Evolutionary conservation across 306 rosid species (phyloP).

Genomic region (Rosa chinensis): DNA sequence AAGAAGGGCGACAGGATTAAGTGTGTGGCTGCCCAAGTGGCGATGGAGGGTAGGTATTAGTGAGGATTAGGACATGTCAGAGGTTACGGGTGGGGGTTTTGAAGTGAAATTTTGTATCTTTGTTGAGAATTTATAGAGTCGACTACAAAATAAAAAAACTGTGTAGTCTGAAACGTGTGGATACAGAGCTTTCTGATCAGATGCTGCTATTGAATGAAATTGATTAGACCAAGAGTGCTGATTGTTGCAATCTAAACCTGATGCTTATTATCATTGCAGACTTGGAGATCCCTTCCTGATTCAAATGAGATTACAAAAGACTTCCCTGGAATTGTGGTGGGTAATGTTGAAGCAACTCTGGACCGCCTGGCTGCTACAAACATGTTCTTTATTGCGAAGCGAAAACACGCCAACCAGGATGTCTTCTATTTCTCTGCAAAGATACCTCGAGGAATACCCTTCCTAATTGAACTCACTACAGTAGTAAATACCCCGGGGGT

Average conservation of each 20-base stretch:
- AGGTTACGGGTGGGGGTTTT: background rate
- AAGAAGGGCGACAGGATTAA: background rate
- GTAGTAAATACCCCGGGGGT: slow-evolving; percentile 68
- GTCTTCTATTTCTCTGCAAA: slow-evolving; percentile 94
- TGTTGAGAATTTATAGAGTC: background rate
- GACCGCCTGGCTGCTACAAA: slow-evolving; percentile 72
- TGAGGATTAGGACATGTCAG: background rate
- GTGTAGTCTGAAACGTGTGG: background rate
- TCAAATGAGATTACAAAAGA: slow-evolving; percentile 87
- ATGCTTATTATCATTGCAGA: slow-evolving; percentile 46
- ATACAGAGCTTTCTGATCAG: slow-evolving; percentile 1
- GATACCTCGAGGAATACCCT: slow-evolving; percentile 74
- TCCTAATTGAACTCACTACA: slow-evolving; percentile 78
- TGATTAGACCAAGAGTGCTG: background rate
- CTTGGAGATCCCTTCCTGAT: slow-evolving; percentile 99
- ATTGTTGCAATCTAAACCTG: slow-evolving; percentile 16
- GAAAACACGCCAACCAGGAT: slow-evolving; percentile 88
- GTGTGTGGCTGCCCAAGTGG: background rate
- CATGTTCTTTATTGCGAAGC: slow-evolving; percentile 90
- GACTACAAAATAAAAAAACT: background rate
- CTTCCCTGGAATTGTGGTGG: slow-evolving; percentile 59
- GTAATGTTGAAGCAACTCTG: slow-evolving; percentile 54
- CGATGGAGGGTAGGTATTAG: background rate
- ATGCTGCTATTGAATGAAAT: slow-evolving; percentile 2
- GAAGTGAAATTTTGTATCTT: background rate